These are phyloP conservation scores for Psilocybe cyanescens DNA, from an alignment of 768 basidiomycete genomes.

Conservation along the genomic window DNA sequence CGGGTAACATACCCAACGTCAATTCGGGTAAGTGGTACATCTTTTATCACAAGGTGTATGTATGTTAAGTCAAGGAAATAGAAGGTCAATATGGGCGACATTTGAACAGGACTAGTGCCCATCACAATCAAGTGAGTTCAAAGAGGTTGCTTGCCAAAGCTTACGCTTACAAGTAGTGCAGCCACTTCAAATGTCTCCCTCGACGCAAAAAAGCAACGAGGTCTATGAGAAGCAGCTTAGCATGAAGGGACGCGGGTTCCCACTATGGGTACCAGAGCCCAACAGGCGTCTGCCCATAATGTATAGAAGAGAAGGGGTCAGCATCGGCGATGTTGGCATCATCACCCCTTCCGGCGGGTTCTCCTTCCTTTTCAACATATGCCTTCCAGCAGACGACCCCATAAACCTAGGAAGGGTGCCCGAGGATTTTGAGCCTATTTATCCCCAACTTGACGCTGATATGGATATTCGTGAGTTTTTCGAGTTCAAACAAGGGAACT, in stretches of 20 bases:
- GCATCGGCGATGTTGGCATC: conserved; percentile 44
- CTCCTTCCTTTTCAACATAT: conserved; percentile 28
- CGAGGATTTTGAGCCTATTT: conserved; percentile 10
- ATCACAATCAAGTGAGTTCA: too few species aligned
- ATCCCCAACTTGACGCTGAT: not conserved
- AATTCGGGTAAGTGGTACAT: too few species aligned
- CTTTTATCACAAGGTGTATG: too few species aligned
- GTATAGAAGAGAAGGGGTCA: conserved; percentile 25
- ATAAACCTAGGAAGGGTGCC: conserved; percentile 28
- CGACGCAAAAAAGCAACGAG: not conserved
- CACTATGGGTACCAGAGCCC: conserved; percentile 36
- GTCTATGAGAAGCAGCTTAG: conserved; percentile 16
- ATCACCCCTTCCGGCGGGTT: conserved; percentile 36
- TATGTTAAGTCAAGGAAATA: too few species aligned
- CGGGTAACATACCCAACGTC: too few species aligned
- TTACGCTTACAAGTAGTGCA: too few species aligned
- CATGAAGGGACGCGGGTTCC: conserved; percentile 29
- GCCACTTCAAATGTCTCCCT: not conserved
- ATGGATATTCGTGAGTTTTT: conserved; percentile 1
- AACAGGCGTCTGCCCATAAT: conserved; percentile 26
- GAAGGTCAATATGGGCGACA: too few species aligned
- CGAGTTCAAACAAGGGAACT: not conserved
- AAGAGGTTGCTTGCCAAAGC: too few species aligned
- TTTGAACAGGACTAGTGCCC: too few species aligned
- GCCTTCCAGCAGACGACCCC: conserved; percentile 24